Conservation (phyloP, 805 yeast species). For the Alloascoidea hylecoeti region DNA sequence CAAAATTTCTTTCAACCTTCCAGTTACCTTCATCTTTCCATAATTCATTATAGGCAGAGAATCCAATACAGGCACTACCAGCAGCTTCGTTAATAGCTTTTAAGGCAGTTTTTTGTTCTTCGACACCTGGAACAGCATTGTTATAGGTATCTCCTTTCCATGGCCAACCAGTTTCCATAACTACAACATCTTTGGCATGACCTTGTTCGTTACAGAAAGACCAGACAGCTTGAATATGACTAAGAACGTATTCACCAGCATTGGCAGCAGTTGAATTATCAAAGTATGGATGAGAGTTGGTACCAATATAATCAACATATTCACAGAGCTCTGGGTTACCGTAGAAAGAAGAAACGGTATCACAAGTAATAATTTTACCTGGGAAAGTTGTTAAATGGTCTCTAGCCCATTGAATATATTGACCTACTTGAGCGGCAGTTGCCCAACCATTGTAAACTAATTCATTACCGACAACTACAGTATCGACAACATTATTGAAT, state of each 20-base stretch:
- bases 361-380: constrained; percentile 73
- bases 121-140: constrained; percentile 51
- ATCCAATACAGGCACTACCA: constrained; percentile 46
- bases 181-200: constrained; percentile 22
- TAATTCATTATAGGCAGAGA: constrained; percentile 70
- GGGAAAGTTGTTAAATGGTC: no score
- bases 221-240: no score
- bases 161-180: constrained; percentile 90
- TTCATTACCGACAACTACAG: no score
- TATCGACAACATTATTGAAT: no score
- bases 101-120: constrained; percentile 62
- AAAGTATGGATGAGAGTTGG: constrained; percentile 79
- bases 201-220: constrained; percentile 20
- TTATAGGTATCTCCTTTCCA: constrained; percentile 61
- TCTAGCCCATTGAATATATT: no score
- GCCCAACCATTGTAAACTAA: no score
- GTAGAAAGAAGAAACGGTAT: constrained; percentile 70
- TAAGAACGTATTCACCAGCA: constrained; percentile 59
- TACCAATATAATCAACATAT: constrained; percentile 75
- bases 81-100: constrained; percentile 41
- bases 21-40: constrained; percentile 83
- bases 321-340: constrained; percentile 51
- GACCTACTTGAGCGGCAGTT: no score
- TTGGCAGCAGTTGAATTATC: constrained; percentile 45
- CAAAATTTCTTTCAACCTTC: constrained; percentile 81